Evolutionary conservation across 2,329 filamentous ascomycete genomes (phyloP).

Genomic region (Xylariaceae sp.): DNA sequence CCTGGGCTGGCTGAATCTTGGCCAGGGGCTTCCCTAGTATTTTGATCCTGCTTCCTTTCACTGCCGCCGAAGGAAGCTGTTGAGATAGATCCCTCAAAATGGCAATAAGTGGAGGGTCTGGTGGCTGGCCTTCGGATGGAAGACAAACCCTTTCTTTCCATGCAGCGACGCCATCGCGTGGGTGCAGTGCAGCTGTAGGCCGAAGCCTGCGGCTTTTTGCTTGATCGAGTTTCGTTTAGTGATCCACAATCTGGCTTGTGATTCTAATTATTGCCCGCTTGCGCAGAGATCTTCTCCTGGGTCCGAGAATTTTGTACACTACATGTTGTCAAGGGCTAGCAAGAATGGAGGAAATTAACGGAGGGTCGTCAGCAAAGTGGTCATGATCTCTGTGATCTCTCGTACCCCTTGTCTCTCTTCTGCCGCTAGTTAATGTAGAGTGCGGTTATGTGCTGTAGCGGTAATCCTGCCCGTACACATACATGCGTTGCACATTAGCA

Average conservation of each 20-base stretch:
- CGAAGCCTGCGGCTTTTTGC: slow-evolving; percentile 39
- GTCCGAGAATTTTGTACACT: slow-evolving; percentile 11
- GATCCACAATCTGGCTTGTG: slow-evolving; percentile 31
- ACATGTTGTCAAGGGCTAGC: not conserved
- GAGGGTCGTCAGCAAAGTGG: not conserved
- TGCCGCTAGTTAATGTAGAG: slow-evolving; percentile 43
- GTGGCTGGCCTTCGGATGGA: slow-evolving; percentile 14
- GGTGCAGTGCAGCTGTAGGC: slow-evolving; percentile 25
- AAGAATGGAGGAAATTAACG: slow-evolving; percentile 9
- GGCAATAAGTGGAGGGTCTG: too few relatives aligned
- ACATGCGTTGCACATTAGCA: slow-evolving; percentile 38
- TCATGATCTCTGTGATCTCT: not conserved
- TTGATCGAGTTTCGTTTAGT: slow-evolving; percentile 36
- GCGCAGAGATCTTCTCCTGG: slow-evolving; percentile 22
- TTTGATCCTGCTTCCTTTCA: slow-evolving; percentile 8
- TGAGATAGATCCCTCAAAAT: too few relatives aligned
- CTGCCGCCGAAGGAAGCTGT: slow-evolving; percentile 17
- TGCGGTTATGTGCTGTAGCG: slow-evolving; percentile 44
- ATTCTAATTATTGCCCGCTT: slow-evolving; percentile 19
- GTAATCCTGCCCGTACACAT: slow-evolving; percentile 39
- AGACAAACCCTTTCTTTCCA: slow-evolving; percentile 18
- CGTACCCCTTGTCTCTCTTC: not conserved
- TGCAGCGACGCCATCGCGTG: slow-evolving; percentile 21
- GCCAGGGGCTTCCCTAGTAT: slow-evolving; percentile 14
- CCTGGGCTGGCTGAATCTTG: slow-evolving; percentile 31